These are phyloP conservation scores for Suhomyces guaymorum DNA, from an alignment of 1,139 yeast species.

Conservation along the genomic window DNA sequence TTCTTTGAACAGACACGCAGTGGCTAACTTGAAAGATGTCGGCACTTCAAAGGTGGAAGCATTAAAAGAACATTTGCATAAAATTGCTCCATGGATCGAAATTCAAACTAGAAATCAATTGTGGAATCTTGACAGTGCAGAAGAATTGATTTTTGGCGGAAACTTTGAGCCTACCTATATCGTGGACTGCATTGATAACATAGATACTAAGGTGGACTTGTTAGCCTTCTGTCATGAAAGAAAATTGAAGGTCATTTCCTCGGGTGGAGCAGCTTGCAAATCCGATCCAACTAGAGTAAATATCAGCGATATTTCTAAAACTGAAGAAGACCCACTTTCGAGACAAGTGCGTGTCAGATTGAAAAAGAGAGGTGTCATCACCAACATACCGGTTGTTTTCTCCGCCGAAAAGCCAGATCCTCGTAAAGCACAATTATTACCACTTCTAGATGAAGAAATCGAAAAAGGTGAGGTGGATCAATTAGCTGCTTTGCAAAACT, in stretches of 20 bases:
- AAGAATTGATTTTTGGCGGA: slow-evolving; percentile 55
- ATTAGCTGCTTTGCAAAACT: slow-evolving; percentile 81
- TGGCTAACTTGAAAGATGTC: slow-evolving; percentile 84
- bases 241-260: slow-evolving; percentile 66
- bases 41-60: slow-evolving; percentile 88
- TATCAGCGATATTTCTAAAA: slow-evolving; percentile 45
- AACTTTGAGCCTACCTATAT: slow-evolving; percentile 67
- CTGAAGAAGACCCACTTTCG: slow-evolving; percentile 95
- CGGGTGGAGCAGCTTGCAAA: slow-evolving; percentile 94
- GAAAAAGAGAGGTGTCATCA: slow-evolving; percentile 70
- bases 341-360: slow-evolving; percentile 81
- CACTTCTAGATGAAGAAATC: slow-evolving; percentile 76
- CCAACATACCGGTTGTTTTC: slow-evolving; percentile 84
- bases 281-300: slow-evolving; percentile 51
- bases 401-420: slow-evolving; percentile 97
- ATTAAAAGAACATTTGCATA: slow-evolving; percentile 58
- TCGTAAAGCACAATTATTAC: slow-evolving; percentile 81
- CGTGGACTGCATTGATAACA: slow-evolving; percentile 93
- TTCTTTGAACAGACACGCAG: slow-evolving; percentile 90
- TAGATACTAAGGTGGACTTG: slow-evolving; percentile 90
- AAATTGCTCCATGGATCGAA: slow-evolving; percentile 89
- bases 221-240: slow-evolving; percentile 68
- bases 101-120: slow-evolving; percentile 76
- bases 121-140: slow-evolving; percentile 70
- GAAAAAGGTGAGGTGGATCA: slow-evolving; percentile 84